Evolutionary conservation across 1,139 yeast species (phyloP).

Genomic region (Oligophagozyma castellii): DNA sequence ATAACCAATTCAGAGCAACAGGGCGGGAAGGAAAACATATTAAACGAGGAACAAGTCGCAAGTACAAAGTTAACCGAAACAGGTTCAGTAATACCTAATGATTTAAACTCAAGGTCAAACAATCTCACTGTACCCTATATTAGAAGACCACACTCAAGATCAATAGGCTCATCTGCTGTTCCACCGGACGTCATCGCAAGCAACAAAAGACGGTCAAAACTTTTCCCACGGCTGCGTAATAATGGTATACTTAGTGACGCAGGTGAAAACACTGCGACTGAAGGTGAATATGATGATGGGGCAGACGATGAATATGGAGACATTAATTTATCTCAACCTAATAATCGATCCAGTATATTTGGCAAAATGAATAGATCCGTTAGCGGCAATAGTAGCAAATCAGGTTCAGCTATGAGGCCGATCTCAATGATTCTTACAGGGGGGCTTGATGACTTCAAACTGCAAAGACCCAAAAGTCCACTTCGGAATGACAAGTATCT

Average conservation of each 20-base stretch:
- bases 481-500: too few relatives aligned
- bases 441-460: slow-evolving; percentile 10
- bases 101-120: too few relatives aligned
- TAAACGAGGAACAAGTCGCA: too few relatives aligned
- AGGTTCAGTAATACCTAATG: too few relatives aligned
- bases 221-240: slow-evolving; percentile 21
- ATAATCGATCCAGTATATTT: too few relatives aligned
- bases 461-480: too few relatives aligned
- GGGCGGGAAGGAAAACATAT: too few relatives aligned
- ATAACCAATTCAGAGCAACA: too few relatives aligned
- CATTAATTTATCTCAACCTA: slow-evolving; percentile 8
- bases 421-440: slow-evolving; percentile 12
- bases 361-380: slow-evolving; percentile 11
- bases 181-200: slow-evolving; percentile 36
- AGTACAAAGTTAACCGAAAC: too few relatives aligned
- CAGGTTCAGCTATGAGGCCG: slow-evolving; percentile 12
- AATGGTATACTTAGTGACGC: slow-evolving; percentile 21
- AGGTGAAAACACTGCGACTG: slow-evolving; percentile 22
- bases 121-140: too few relatives aligned
- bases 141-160: slow-evolving; percentile 50
- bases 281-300: slow-evolving; percentile 18
- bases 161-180: slow-evolving; percentile 38
- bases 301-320: slow-evolving; percentile 9
- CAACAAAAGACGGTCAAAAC: slow-evolving; percentile 15
- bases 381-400: slow-evolving; percentile 13